Base-by-base conservation (phyloP, 306 rosid genomes). In the Elaeagnus macrophylla region DNA sequence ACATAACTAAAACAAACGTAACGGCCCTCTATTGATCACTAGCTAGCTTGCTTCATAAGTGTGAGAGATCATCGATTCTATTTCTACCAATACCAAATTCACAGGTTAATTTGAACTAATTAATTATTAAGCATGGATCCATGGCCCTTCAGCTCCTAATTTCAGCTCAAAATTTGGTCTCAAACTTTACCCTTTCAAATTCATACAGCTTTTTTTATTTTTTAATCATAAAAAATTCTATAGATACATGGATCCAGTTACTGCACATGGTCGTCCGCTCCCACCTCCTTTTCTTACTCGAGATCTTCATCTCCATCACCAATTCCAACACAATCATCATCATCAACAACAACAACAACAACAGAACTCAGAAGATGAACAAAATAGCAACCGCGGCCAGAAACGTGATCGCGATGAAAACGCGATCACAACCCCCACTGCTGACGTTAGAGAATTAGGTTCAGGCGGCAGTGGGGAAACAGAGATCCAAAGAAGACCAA, bases 241-340 rank as follows among this genome's bases (percentile, higher is more conserved):
- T 25, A 25, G 3, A 25, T 25, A 51, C 46, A 81, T 87, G 97
- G 96, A 91, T 77, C 95, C 84, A 39, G 83, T 85, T 39, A 59
- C 85, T 20, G 95, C 94, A 41, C 95, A 79, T 37, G 97, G 96
- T 10, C 89, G 95, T 48, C 75, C 85, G 39, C 84, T 86, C 2
- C 97, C 89, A 17, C 95, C 91, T 17, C 91, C 93, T 54, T 91
- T 91, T 49, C 75, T 87, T 10, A 66, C 82, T 3, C 78, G 96
- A 66, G 95, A 84, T 64, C 93, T 91, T 41, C 96, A 86, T 37
- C 85, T 84, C 36, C 85, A 77, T 25, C 95, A 86, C 45, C 91
- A 79, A 62, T 81, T 81, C 51, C 94, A 77, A 8, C 70, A 64
- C 15, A 79, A 81, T 7, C 70, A 59, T 0, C 81, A 81, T 7